Evolutionary conservation across 2,329 filamentous ascomycete genomes (phyloP), one percentile per base, ranked within the genome.

Genomic region (Chrysoporthe deuterocubensis): DNA sequence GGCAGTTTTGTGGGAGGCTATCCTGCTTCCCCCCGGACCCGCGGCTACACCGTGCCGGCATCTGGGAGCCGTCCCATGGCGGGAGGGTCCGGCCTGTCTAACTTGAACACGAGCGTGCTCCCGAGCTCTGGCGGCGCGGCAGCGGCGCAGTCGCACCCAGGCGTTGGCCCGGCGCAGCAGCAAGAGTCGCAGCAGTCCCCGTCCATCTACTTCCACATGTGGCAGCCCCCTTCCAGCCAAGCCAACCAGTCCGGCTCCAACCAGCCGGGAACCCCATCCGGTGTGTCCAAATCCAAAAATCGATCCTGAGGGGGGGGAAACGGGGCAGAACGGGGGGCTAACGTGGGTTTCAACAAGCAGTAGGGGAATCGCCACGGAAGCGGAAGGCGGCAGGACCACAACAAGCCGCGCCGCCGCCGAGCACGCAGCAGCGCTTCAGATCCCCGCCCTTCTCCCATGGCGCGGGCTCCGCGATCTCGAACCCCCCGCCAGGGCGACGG

Each of bases 161-260:
- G 81, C 50, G 85, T 88, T 65, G 79, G 82, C 8, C 79, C 83
- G 50, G 76, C 80, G 58, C 84, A 86, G 68, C 87, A 89, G 73
- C 86, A 91, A 72, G 87, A 89, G 59, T 80, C 87, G 57, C 83
- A 90, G 71, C 85, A 88, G 21, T 92, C 91, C 52, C 89, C 91
- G 0, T 91, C 90, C 32, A 92, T 97, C 60, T 96, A 93, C 78
- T 97, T 97, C 77, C 93, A 97, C 76, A 93, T 97, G 76, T 97
- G 94, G 93, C 92, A 95, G 69, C 94, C 94, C 58, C 94, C 94
- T 16, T 86, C 84, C 32, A 86, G 88, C 71, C 86, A 92, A 78
- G 82, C 84, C 71, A 84, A 86, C 69, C 81, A 84, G 67, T 70
- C 74, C 71, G 81, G 83, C 76, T 83, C 86, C 67, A 88, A 89